Conservation (phyloP, 169 alveolate species). For the Ichthyophthirius multifiliis region DNA sequence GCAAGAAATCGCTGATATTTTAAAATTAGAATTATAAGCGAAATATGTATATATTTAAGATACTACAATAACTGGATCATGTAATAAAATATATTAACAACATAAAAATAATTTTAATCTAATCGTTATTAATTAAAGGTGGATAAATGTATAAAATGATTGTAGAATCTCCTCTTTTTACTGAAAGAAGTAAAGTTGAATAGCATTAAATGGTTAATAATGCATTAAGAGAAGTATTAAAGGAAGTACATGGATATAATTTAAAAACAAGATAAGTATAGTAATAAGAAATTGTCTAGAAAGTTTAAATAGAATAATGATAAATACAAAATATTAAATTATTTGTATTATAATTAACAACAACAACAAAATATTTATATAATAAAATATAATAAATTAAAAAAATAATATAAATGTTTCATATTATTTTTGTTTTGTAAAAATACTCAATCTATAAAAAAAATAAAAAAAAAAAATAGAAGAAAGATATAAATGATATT, state of each 20-base stretch:
- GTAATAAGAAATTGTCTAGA: not conserved
- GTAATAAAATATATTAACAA: not conserved
- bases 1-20: not conserved
- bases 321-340: no score
- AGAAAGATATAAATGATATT: no score
- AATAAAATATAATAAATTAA: not conserved
- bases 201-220: slow-evolving; percentile 5
- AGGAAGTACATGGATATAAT: slow-evolving; percentile 20
- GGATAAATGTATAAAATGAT: slow-evolving; percentile 18
- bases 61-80: slow-evolving; percentile 15
- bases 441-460: not conserved
- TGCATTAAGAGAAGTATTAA: not conserved
- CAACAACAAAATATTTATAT: not conserved
- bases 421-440: no score
- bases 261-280: not conserved
- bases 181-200: slow-evolving; percentile 3
- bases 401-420: not conserved
- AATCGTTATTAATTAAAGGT: not conserved
- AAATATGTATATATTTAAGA: slow-evolving; percentile 6
- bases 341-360: no score
- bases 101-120: not conserved
- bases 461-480: no score
- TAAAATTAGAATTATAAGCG: not conserved
- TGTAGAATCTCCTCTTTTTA: slow-evolving; percentile 1
- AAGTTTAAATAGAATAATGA: not conserved